Base-by-base conservation (phyloP, 2,329 filamentous ascomycete species). In the Ceratocystiopsis minuta region DNA sequence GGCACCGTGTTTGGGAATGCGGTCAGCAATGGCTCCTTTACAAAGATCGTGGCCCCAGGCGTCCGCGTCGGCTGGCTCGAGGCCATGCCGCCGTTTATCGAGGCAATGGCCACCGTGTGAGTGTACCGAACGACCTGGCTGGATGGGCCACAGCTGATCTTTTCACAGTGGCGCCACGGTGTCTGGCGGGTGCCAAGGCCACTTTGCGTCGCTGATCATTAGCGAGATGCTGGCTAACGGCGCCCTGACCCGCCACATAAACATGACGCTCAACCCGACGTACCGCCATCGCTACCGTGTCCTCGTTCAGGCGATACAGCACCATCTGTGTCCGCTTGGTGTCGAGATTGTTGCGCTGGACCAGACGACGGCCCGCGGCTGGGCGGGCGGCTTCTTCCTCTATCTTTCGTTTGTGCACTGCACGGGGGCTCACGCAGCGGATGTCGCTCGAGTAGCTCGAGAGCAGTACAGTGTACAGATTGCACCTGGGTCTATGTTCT, bases 11-110 rank as follows among this genome's bases (percentile, higher is more conserved):
- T 72, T 52, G 77, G 78, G 15, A 77, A 81, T 50, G 62, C 67
- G 3, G 61, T 72, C 31, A 78, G 74, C 46, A 81, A 81, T 51
- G 76, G 73, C 7, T 75, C 68, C 16, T 81, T 81, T 54, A 75
- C 71, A 48, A 82, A 81, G 54, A 67, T 81, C 18, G 61, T 70
- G 35, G 76, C 67, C 0, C 75, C 77, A 0, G 78, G 78, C 0
- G 56, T 70, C 33, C 61, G 78, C 6, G 71, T 70, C 1, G 75
- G 75, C 13, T 81, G 77, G 76, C 64, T 66, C 12, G 76, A 80
- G 54, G 69, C 66, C 4, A 70, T 68, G 12, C 55, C 62, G 39
- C 72, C 68, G 44, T 60, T 80, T 47, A 66, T 67, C 5, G 67
- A 66, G 52, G 72, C 68, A 13, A 57, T 78, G n/a, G 44, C 44